Percentiles rank a stretch among this genome's conserved stretches.
These are phyloP conservation scores for Podila epigama DNA, from an alignment of 192 early-diverging fungal species.

Conservation along the genomic window DNA sequence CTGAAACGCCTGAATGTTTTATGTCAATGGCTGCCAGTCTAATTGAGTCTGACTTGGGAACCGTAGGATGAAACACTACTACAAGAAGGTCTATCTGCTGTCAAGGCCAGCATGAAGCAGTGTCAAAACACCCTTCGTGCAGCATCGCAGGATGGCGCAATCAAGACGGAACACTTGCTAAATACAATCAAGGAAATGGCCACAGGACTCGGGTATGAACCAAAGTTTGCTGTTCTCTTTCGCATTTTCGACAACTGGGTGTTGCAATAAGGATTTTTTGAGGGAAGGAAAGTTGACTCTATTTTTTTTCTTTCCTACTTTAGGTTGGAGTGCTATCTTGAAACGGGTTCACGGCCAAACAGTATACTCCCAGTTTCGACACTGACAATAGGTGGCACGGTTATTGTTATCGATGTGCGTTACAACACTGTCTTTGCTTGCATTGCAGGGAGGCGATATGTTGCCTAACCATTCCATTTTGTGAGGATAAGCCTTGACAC, in stretches of 20 bases:
- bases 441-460: not conserved
- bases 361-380: constrained; percentile 31
- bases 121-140: constrained; percentile 42
- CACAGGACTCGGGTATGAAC: constrained; percentile 25
- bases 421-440: not conserved
- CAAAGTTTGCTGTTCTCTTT: not conserved
- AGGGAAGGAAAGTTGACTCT: not conserved
- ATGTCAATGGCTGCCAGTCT: too few species aligned
- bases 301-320: not conserved
- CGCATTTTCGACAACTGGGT: not conserved
- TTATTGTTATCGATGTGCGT: constrained; percentile 47
- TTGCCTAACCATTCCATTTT: not conserved
- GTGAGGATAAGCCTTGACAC: too few species aligned
- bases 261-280: not conserved
- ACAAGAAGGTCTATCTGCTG: constrained; percentile 27
- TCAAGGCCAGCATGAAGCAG: constrained; percentile 39
- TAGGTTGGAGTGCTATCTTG: constrained; percentile 44
- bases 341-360: constrained; percentile 24
- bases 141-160: constrained; percentile 39
- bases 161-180: constrained; percentile 39
- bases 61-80: constrained; percentile 29
- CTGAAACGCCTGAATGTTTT: too few species aligned
- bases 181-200: constrained; percentile 42
- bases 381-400: constrained; percentile 41
- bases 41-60: not conserved